These are phyloP conservation scores for Silybum marianum DNA, from an alignment of 129 eudicot species.

Conservation along the genomic window DNA sequence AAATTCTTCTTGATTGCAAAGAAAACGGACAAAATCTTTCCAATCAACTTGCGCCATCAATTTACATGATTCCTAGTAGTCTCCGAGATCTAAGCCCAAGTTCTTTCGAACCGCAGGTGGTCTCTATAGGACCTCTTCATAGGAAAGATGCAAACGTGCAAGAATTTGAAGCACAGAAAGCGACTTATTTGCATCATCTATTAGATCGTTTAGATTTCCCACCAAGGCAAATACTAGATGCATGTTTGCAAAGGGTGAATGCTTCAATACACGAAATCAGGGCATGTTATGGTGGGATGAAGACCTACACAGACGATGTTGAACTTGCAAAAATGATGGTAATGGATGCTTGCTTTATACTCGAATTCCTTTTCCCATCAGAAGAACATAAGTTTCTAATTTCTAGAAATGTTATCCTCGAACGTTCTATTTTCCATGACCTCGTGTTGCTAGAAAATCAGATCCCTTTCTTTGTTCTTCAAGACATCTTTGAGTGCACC, in stretches of 20 bases:
- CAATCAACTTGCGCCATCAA: slow-evolving; percentile 1
- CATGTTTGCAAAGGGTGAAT: neutral
- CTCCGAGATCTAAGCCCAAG: neutral
- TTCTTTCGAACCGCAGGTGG: neutral
- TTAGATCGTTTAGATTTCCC: neutral
- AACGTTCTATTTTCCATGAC: neutral
- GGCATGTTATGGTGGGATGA: neutral
- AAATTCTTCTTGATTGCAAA: neutral
- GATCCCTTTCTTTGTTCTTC: neutral
- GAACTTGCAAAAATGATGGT: slow-evolving; percentile 16
- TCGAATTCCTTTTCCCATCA: neutral
- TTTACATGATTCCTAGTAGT: slow-evolving; percentile 7
- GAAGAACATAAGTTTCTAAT: neutral
- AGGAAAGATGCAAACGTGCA: neutral
- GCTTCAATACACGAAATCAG: neutral
- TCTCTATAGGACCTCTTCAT: slow-evolving; percentile 16
- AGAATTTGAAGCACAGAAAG: slow-evolving; percentile 3
- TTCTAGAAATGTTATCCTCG: neutral
- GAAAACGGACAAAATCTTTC: neutral
- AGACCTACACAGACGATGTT: neutral
- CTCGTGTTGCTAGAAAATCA: neutral
- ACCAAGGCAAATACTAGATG: neutral
- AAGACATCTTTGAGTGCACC: neutral
- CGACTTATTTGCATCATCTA: neutral
- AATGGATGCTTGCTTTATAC: slow-evolving; percentile 13